Evolutionary conservation across 2,329 filamentous ascomycete species (phyloP), one percentile per base, ranked within the genome.

Genomic region (Fusarium palustre): DNA sequence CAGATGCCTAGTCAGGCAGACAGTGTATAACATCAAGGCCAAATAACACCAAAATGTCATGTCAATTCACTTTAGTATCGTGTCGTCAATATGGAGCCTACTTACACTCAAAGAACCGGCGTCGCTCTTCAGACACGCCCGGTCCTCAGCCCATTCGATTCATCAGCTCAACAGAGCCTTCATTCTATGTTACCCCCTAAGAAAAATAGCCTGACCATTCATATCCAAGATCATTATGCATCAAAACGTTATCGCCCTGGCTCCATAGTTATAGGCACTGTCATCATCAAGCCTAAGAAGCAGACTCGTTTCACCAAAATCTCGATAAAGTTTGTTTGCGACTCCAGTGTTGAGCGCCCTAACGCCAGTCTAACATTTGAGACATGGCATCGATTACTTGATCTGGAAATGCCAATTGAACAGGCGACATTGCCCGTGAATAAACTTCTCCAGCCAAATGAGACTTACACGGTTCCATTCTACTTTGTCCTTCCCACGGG

Each of bases 361-460:
- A 62, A 63, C 15, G 59, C 47, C 2, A 63, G 12, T 16, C 16
- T 63, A 1, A 36, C 57, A 3, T 63, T 63, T 12, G 59, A 63
- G 47, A 63, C 59, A 33, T 63, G 59, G 59, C 59, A 63, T 55
- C 57, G 59, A n/a, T 54, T 63, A 15, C 59, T 63, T 36, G 59
- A 63, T 10, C 30, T 62, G 0, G 30, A 63, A 24, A 63, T 63
- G 59, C 59, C 59, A 18, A 47, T 62, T 25, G 57, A 62, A 2
- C n/a, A 36, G n/a, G 18, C 13, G 7, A 20, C 20, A 28, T 20
- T 62, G 4, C 57, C 47, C 5, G 18, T n/a, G 1, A 25, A 9
- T 3, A 62, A 48, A 9, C 1, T 28, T n/a, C 41, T 63, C 1
- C 24, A 55, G 18, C 16, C 57, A 13, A 47, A 62, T 13, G 22